Evolutionary conservation across 2,329 filamentous ascomycete genomes (phyloP).

Genomic region (Cercospora beticola): DNA sequence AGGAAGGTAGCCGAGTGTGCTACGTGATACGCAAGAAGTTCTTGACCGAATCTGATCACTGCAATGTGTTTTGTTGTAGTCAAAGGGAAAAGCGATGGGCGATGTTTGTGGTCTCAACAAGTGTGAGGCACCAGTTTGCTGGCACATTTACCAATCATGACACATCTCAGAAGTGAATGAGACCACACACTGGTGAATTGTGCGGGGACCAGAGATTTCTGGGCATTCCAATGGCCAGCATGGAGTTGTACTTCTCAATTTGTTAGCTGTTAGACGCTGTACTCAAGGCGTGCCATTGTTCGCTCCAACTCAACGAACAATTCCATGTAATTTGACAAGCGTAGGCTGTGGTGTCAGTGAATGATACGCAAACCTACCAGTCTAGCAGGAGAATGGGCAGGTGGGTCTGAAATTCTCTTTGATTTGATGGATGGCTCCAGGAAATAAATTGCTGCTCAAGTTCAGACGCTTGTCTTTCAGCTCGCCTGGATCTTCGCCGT

Average conservation of each 20-base stretch:
- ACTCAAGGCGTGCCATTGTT: neutral
- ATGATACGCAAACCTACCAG: neutral
- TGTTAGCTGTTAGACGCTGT: neutral
- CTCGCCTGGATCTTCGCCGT: neutral
- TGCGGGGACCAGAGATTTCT: neutral
- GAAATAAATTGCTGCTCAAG: neutral
- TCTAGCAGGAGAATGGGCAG: neutral
- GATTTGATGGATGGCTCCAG: neutral
- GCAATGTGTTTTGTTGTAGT: neutral
- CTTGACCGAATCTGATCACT: neutral
- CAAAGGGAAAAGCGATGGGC: neutral
- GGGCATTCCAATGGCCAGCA: neutral
- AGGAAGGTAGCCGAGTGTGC: too few species aligned
- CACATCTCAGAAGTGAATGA: neutral
- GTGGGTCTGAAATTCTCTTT: neutral
- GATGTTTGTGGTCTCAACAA: neutral
- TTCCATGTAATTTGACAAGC: neutral
- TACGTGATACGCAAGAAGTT: neutral
- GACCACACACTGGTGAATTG: neutral
- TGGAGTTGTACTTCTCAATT: neutral
- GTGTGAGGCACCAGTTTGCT: neutral
- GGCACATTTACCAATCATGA: neutral
- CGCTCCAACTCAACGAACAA: neutral
- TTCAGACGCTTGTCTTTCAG: neutral
- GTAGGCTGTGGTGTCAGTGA: neutral